These are phyloP conservation scores for Colletotrichum liriopes DNA, from an alignment of 2,329 filamentous ascomycete species.

Conservation along the genomic window DNA sequence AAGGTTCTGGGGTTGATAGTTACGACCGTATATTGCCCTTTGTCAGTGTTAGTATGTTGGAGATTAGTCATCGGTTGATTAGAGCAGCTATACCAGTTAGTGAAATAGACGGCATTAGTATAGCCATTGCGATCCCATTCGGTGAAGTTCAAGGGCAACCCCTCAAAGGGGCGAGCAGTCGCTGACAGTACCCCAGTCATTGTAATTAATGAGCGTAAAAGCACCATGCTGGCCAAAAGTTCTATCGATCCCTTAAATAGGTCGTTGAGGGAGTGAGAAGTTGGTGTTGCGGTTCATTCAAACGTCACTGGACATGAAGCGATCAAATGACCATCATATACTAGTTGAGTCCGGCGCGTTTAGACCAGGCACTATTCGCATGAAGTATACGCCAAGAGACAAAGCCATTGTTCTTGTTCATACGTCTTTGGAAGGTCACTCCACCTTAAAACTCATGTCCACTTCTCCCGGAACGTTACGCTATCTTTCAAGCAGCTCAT, in stretches of 20 bases:
- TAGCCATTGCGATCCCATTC: conserved; percentile 46
- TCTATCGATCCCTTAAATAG: conserved; percentile 16
- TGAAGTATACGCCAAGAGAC: not conserved
- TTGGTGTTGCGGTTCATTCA: not conserved
- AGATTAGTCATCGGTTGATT: conserved; percentile 11
- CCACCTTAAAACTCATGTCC: not conserved
- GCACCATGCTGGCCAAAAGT: not conserved
- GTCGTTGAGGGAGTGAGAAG: conserved; percentile 4
- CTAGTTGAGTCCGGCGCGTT: conserved; percentile 19
- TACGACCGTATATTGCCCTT: conserved; percentile 81
- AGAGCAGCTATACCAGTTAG: conserved; percentile 61
- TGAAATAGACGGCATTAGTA: conserved; percentile 64
- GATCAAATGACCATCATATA: conserved; percentile 40
- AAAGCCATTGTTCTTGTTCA: conserved; percentile 14
- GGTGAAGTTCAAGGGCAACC: conserved; percentile 9
- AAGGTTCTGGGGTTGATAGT: conserved; percentile 80
- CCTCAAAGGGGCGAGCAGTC: not conserved
- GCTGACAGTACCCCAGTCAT: conserved; percentile 5
- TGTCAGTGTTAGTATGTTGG: not conserved
- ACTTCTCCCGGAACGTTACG: conserved; percentile 26
- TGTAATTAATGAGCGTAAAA: conserved; percentile 9
- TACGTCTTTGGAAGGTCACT: conserved; percentile 8
- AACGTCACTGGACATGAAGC: conserved; percentile 15
- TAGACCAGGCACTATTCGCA: conserved; percentile 6
- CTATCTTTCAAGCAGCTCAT: not conserved